phyloP scores from a whole-genome alignment of 139 green algal species.

The Micractinium sp. region DNA sequence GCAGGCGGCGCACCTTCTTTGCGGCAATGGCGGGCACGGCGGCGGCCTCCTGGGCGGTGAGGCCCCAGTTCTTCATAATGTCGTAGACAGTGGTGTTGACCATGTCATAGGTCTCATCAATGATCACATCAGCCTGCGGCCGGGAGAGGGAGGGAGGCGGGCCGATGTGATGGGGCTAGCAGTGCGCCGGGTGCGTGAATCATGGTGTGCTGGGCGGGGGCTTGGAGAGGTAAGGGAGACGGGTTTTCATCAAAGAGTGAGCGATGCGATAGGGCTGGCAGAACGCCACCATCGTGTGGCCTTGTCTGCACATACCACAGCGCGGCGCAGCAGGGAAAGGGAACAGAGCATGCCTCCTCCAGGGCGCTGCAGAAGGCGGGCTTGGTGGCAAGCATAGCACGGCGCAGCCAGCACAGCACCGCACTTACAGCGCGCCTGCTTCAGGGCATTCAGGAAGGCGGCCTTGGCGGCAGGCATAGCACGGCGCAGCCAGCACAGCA shows the following conservation, averaged over 20 bases:
- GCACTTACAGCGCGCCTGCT: background rate
- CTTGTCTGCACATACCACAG: too few species aligned
- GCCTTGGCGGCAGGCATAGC: background rate
- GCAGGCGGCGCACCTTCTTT: background rate
- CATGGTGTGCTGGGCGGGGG: background rate
- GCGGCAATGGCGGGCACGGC: conserved; percentile 23
- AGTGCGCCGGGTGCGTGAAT: background rate
- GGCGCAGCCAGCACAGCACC: background rate
- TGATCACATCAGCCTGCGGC: conserved; percentile 64
- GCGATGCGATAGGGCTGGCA: too few species aligned
- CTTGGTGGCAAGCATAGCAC: background rate
- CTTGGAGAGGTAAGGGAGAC: too few species aligned
- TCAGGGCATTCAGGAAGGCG: too few species aligned
- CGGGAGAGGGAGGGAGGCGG: background rate
- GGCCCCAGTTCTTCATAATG: conserved; percentile 30
- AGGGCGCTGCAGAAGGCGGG: too few species aligned
- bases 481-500: too few species aligned
- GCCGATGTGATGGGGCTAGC: too few species aligned
- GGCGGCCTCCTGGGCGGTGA: conserved; percentile 10
- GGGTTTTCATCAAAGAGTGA: too few species aligned
- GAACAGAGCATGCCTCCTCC: too few species aligned
- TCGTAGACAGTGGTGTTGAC: conserved; percentile 45
- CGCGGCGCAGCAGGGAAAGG: too few species aligned
- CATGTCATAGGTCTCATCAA: conserved; percentile 70
- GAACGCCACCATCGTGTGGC: too few species aligned